These are phyloP conservation scores for Penicillium sp. DNA, from an alignment of 2,329 filamentous ascomycete genomes.

Conservation along the genomic window DNA sequence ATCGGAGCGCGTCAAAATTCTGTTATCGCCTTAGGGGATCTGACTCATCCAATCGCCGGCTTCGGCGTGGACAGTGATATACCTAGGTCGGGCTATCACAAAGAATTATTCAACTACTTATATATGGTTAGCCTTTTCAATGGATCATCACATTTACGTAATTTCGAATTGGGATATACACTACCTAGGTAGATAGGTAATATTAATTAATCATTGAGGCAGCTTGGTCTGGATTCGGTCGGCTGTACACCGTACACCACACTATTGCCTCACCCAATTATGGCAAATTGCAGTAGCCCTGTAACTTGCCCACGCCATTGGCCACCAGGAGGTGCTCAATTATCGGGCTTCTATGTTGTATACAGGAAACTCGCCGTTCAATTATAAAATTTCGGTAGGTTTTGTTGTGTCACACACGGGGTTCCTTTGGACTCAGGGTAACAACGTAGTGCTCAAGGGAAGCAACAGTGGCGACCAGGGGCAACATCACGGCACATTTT, in stretches of 20 bases:
- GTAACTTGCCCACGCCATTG: neutral
- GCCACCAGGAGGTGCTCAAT: constrained; percentile 4
- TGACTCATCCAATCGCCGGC: neutral
- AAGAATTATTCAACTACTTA: neutral
- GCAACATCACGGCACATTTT: neutral
- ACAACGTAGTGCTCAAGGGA: neutral
- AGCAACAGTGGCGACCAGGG: neutral
- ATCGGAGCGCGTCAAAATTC: constrained; percentile 21
- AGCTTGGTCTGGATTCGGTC: neutral
- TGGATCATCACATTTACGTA: neutral
- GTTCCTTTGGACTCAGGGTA: neutral
- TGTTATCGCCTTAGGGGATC: constrained; percentile 17
- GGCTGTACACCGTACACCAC: neutral
- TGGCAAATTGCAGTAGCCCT: neutral
- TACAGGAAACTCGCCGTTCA: neutral
- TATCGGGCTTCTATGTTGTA: neutral
- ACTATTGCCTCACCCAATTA: neutral
- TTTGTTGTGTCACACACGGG: neutral
- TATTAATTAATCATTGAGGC: neutral
- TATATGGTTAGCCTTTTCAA: neutral
- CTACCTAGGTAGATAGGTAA: neutral
- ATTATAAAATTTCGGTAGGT: neutral
- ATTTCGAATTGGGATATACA: neutral
- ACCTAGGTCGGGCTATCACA: neutral
- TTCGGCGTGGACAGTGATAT: neutral